Evolutionary conservation across 345 rosid genomes (phyloP), one percentile per base, ranked within the genome.

Genomic region (Jatropha curcas): DNA sequence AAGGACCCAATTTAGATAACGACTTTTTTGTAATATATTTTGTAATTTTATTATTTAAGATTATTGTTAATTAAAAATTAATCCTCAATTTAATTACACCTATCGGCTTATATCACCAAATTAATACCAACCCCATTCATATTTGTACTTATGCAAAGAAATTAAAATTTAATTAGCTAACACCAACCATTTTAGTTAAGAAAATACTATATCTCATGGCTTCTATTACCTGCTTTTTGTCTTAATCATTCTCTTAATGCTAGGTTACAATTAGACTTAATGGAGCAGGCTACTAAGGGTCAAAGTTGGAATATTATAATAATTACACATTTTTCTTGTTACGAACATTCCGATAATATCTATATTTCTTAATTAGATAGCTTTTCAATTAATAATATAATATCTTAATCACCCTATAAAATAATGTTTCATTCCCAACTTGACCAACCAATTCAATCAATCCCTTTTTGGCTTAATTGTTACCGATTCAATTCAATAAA

Each of bases 81-180:
- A 6, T 20, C 41, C 74, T 31, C 34, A 4, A 14, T 59, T 33
- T 67, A 34, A 48, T 61, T 61, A 19, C 33, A 34, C 3, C 33
- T 20, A 48, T 73, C 74, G 70, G 55, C 20, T 55, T 71, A 28
- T 51, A 31, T 59, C 16, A 76, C 62, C 79, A 73, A 71, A 78
- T 48, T 16, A 48, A 48, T 51, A 77, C 83, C 84, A 77, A 80
- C 37, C 69, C 83, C 82, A 80, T 76, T 80, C 71, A 53, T 57
- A 37, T 46, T 79, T 71, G 60, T 61, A 69, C 70, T 60, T 75
- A 52, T 17, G 33, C 14, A 35, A 53, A 1, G 2, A 57, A 56
- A 69, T 30, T 52, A 35, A 1, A 19, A 58, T 25, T 28, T 20
- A 19, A 30, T 43, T 6, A 20, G 4, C 4, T 24, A 12, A 46